Base-by-base conservation (phyloP, 345 rosid species). In the Reutealis trisperma region DNA sequence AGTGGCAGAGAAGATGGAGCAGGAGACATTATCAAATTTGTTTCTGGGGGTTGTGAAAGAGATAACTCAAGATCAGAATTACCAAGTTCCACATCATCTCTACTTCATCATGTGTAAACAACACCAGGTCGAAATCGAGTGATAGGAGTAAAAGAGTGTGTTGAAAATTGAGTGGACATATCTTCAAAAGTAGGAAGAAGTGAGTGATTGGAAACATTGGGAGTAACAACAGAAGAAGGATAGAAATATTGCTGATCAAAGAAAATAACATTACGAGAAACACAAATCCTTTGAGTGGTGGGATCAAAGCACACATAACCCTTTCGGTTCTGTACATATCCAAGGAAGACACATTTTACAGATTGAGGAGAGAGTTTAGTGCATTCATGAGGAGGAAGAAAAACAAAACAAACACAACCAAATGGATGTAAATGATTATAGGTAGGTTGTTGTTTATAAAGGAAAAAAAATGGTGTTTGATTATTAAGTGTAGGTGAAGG, bases 391-490 rank as follows among this genome's bases (percentile, higher is more conserved):
- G 60, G 60, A 15, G 58, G 59, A 4, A 47, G 60, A 12, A 27
- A 21, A 25, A 47, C 24, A 16, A 70, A 70, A n/a, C 58, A 13
- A 13, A 16, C 25, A 3, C 44, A 70, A 1, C 60, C 42, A 51
- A 27, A 70, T 2, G 42, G 21, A n/a, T 24, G 4, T 34, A 70
- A 57, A 52, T 70, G 73, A 3, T 22, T 47, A 70, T 70, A 70
- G 0, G 16, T 25, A 13, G 41, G 73, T 10, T 14, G 25, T 21
- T 25, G 49, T 0, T 2, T 44, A 51, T 51, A 22, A 52, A 70
- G 73, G 8, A 70, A 57, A 52, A 24, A 47, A 12, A 22, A 47
- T 49, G 42, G 37, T 69, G 72, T 69, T 69, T 69, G 58, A 49
- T 25, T 69, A 5, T 69, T 24, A 15, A 69, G 72, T 2, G n/a